Evolutionary conservation across 169 alveolate species (phyloP).

Genomic region (Plasmodium yoelii): DNA sequence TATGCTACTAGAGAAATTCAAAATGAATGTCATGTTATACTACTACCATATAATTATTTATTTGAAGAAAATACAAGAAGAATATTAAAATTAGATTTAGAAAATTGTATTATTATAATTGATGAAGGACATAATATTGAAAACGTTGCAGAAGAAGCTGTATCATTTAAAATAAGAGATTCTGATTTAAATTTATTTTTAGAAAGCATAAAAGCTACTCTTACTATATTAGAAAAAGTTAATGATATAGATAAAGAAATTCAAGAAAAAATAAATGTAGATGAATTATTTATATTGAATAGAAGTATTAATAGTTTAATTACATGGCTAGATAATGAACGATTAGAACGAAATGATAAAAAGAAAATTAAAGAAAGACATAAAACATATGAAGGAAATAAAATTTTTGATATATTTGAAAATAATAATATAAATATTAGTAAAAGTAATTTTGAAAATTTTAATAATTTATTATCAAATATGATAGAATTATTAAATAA

Average conservation of each 20-base stretch:
- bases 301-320: slow-evolving; percentile 68
- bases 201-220: slow-evolving; percentile 76
- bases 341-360: slow-evolving; percentile 51
- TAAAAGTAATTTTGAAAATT: slow-evolving; percentile 62
- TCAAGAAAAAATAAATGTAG: slow-evolving; percentile 33
- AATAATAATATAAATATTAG: slow-evolving; percentile 60
- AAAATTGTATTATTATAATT: slow-evolving; percentile 90
- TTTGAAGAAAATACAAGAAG: slow-evolving; percentile 88
- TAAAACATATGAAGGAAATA: slow-evolving; percentile 69
- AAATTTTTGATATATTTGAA: slow-evolving; percentile 66
- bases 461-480: slow-evolving; percentile 26
- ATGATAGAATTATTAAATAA: slow-evolving; percentile 64
- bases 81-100: slow-evolving; percentile 85
- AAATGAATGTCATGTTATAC: slow-evolving; percentile 88
- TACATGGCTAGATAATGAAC: slow-evolving; percentile 45
- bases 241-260: slow-evolving; percentile 61
- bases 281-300: slow-evolving; percentile 50
- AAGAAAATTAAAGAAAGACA: slow-evolving; percentile 72
- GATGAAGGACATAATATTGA: slow-evolving; percentile 97
- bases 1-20: slow-evolving; percentile 90
- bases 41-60: slow-evolving; percentile 94
- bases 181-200: slow-evolving; percentile 79
- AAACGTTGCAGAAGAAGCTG: slow-evolving; percentile 90
- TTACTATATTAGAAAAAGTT: slow-evolving; percentile 48
- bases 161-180: slow-evolving; percentile 83